These are phyloP conservation scores for Paramarasmius palmivorus DNA, from an alignment of 1,284 basidiomycete genomes.

Conservation along the genomic window DNA sequence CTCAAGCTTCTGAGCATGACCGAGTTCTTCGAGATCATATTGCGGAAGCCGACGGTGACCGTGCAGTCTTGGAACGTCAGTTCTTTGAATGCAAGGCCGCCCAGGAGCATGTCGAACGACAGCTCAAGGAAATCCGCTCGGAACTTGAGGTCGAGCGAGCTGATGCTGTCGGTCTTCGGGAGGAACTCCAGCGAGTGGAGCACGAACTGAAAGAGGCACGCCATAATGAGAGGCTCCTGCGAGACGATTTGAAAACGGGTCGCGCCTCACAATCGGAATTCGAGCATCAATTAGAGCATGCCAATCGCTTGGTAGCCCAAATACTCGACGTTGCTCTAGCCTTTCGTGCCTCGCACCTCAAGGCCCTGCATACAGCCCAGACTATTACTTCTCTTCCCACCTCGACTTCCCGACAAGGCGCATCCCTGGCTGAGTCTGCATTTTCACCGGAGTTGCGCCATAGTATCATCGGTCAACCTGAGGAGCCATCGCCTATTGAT, in stretches of 20 bases:
- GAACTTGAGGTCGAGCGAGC: constrained; percentile 61
- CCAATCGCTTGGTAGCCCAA: constrained; percentile 64
- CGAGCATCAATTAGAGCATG: constrained; percentile 64
- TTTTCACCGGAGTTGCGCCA: constrained; percentile 51
- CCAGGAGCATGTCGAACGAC: constrained; percentile 57
- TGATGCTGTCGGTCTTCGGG: constrained; percentile 65
- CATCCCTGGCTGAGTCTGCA: constrained; percentile 43
- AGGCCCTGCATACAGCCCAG: constrained; percentile 64
- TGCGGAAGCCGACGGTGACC: constrained; percentile 88
- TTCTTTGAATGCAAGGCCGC: constrained; percentile 74
- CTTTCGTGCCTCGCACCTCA: constrained; percentile 72
- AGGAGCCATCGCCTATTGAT: constrained; percentile 73
- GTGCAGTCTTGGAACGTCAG: constrained; percentile 86
- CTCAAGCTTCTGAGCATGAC: constrained; percentile 81
- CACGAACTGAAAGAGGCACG: constrained; percentile 64
- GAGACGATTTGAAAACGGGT: constrained; percentile 62
- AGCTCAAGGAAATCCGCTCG: constrained; percentile 59
- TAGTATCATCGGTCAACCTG: constrained; percentile 46
- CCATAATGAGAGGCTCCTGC: constrained; percentile 60
- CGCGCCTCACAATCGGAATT: constrained; percentile 64
- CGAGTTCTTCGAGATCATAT: constrained; percentile 84
- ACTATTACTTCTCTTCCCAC: constrained; percentile 60
- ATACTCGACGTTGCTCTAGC: constrained; percentile 74
- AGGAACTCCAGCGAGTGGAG: constrained; percentile 71
- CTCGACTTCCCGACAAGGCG: constrained; percentile 35